Evolutionary conservation across 495 filamentous ascomycete genomes (phyloP), one percentile per base, ranked within the genome.

Genomic region (Jackrogersella multiformis): DNA sequence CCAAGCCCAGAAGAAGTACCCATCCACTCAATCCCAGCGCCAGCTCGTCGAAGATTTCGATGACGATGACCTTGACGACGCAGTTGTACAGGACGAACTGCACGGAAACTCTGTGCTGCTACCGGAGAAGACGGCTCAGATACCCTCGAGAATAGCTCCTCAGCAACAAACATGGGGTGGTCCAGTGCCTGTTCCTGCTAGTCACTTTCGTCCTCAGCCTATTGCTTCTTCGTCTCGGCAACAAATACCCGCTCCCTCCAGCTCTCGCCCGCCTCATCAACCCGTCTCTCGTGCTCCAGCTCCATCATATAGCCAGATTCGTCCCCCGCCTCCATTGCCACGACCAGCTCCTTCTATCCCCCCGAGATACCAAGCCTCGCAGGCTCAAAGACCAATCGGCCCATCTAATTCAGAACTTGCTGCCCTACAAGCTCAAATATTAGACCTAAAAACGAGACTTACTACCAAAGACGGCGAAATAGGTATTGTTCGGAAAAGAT

Each of bases 401-500:
- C 42, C 62, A 4, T 53, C 68, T 1, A 68, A 63, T 24, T 70
- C 69, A 46, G 73, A 75, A 56, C 5, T 75, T 24, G 21, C 61
- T 34, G n/a, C 70, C 2, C 44, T 73, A 3, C 70, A 71, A 44
- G 70, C 73, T 9, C 73, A 75, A 12, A 65, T 84, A 23, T 61
- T 75, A 1, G 79, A 74, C 8, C 65, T 83, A 4, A 72, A 80
- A 64, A 71, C 77, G 0, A 76, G 82, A 63, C 75, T 83, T 18
- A 82, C 72, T 20, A 73, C 79, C 0, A 74, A 79, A 53, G 77
- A 75, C 38, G 84, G 84, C 7, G 84, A 87, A 53, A 81, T 82
- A 42, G 74, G 81, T 30, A 82, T 87, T 36, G 71, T 87, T 12
- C 78, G 84, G n/a, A 83, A 79, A 59, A 83, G 83, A 28, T 75